Base-by-base conservation (phyloP, 352 stramenopile species). In the Globisporangium rhizosaccharum region DNA sequence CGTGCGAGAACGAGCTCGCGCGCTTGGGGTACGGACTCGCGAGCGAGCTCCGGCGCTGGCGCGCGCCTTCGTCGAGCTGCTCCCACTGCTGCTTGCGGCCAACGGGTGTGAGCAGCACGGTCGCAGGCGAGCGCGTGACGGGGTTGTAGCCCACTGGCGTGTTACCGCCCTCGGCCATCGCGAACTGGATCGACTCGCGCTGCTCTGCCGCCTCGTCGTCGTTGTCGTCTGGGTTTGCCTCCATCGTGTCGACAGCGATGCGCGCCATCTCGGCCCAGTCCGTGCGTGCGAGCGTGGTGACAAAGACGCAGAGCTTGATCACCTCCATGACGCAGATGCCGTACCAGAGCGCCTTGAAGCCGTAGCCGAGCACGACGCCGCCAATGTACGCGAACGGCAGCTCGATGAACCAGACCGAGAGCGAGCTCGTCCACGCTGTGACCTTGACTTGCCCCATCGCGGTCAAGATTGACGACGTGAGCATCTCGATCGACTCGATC, bases 391-490 rank as follows among this genome's bases (percentile, higher is more conserved):
- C 72, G 51, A 82, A 62, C 3, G 75, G 75, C 30, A 85, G 56
- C 58, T 82, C 67, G 37, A 85, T 62, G 53, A 67, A 78, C 75
- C 72, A 85, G n/a, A 63, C 72, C 30, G 75, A 57, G 41, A 85
- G 51, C 48, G 70, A 67, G 42, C 70, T 76, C 11, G 71, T 72
- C 58, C 57, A 80, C n/a, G 69, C 67, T 11, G 69, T 73, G 48
- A 85, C 52, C 57, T 79, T 70, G n/a, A 78, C 71, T 39, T 85
- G 56, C n/a, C 75, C 72, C 75, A 85, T 85, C 42, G 62, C 75
- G 28, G 63, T 85, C 28, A 85, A 55, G 28, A 85, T 63, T 4
- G 70, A 71, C 42, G 69, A 61, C 55, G 65, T 72, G 18, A 80
- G 70, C 41, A 85, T 78, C 57, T 85, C 75, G 36, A 77, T 70